phyloP scores from a whole-genome alignment of 768 basidiomycete genomes.

The Suillus spraguei region DNA sequence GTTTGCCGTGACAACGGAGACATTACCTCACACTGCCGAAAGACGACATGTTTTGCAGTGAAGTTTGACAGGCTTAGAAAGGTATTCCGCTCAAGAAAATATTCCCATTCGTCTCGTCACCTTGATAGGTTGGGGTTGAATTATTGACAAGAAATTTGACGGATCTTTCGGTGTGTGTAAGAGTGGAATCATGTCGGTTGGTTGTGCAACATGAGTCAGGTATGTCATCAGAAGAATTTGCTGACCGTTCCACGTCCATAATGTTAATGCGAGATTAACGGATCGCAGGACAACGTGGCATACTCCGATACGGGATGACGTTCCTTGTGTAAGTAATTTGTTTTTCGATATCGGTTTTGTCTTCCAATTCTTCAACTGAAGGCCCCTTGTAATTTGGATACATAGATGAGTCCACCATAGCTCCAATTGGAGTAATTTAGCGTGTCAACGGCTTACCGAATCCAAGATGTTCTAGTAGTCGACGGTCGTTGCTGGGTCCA shows the following conservation, averaged over 20 bases:
- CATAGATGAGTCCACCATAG: not conserved
- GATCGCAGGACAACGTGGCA: not conserved
- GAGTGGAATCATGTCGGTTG: not conserved
- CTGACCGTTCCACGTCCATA: no score
- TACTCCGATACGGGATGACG: not conserved
- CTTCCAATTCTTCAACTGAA: not conserved
- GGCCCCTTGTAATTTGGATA: not conserved
- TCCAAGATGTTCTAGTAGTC: not conserved
- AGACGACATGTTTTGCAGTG: no score
- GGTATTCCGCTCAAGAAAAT: not conserved
- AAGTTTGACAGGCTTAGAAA: no score
- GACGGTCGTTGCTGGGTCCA: not conserved
- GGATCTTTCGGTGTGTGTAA: not conserved
- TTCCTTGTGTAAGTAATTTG: not conserved
- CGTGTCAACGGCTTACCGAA: no score
- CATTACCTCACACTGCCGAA: not conserved
- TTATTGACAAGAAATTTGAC: not conserved
- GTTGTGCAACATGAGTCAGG: no score
- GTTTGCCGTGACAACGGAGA: not conserved
- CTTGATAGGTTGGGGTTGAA: no score
- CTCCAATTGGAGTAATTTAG: not conserved
- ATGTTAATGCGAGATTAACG: not conserved
- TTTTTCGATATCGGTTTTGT: not conserved
- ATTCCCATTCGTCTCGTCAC: not conserved
- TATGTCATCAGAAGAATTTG: no score